These are phyloP conservation scores for Fragilaria crotonensis DNA, from an alignment of 108 stramenopile genomes.

Conservation along the genomic window DNA sequence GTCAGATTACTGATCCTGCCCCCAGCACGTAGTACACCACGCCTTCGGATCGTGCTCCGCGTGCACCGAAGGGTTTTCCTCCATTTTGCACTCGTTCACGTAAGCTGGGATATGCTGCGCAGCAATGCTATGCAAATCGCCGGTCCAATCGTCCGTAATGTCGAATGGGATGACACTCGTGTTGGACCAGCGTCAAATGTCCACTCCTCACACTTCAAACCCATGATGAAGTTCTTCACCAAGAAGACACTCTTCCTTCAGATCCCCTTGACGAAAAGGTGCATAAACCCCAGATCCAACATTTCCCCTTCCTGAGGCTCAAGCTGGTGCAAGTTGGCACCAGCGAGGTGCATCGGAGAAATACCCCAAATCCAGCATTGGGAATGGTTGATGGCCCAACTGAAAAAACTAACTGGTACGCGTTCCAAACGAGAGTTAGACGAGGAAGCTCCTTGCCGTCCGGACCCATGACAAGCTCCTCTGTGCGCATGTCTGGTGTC, in stretches of 20 bases:
- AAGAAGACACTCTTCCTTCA: constrained; percentile 21
- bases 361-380: constrained; percentile 29
- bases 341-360: too few relatives aligned
- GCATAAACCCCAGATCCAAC: constrained; percentile 61
- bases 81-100: constrained; percentile 35
- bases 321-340: neutral
- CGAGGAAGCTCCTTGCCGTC: neutral
- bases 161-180: constrained; percentile 20
- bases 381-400: constrained; percentile 26
- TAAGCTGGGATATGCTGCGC: constrained; percentile 36
- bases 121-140: constrained; percentile 33
- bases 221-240: too few relatives aligned
- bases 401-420: constrained; percentile 13
- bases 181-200: constrained; percentile 3
- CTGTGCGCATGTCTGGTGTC: too few relatives aligned
- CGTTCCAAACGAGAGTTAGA: neutral
- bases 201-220: too few relatives aligned
- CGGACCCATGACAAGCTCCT: neutral
- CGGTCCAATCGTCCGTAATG: constrained; percentile 52
- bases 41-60: constrained; percentile 18
- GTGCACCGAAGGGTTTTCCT: constrained; percentile 7
- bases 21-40: constrained; percentile 17
- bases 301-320: too few relatives aligned
- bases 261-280: constrained; percentile 31
- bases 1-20: neutral